A percentile compares a stretch with the other conserved stretches of the same genome.
Conservation (phyloP, 208 protist species). For the Zelonia costaricensis region DNA sequence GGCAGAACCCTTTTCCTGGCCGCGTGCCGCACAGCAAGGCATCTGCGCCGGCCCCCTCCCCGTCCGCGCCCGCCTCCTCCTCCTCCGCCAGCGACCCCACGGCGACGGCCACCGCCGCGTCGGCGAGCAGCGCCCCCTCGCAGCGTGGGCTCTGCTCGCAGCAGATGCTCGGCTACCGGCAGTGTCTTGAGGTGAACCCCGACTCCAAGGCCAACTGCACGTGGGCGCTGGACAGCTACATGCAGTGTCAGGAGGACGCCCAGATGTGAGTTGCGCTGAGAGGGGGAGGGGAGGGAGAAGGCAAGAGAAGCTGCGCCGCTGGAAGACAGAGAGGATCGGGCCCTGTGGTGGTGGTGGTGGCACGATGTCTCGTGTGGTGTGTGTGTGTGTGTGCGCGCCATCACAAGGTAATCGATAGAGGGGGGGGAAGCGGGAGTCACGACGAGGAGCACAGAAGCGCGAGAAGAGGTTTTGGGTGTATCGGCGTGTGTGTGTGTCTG, state of each 20-base stretch:
- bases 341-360: too few species aligned
- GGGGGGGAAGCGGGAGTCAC: too few species aligned
- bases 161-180: slow-evolving; percentile 34
- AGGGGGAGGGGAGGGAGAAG: neutral
- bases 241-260: slow-evolving; percentile 31
- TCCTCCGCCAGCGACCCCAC: neutral
- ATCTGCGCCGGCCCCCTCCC: neutral
- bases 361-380: too few species aligned
- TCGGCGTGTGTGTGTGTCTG: too few species aligned
- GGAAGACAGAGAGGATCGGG: neutral
- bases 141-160: slow-evolving; percentile 15
- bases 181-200: slow-evolving; percentile 41
- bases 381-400: too few species aligned
- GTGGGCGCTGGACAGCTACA: slow-evolving; percentile 40
- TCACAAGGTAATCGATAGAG: too few species aligned
- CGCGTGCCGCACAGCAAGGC: neutral
- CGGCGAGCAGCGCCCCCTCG: too few species aligned
- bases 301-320: neutral
- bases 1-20: neutral
- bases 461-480: too few species aligned
- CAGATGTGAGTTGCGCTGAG: slow-evolving; percentile 2
- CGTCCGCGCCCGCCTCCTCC: neutral
- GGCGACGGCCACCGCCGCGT: neutral
- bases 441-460: too few species aligned
- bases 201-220: slow-evolving; percentile 46